Evolutionary conservation across 345 rosid genomes (phyloP).

Genomic region (Physaria fendleri): DNA sequence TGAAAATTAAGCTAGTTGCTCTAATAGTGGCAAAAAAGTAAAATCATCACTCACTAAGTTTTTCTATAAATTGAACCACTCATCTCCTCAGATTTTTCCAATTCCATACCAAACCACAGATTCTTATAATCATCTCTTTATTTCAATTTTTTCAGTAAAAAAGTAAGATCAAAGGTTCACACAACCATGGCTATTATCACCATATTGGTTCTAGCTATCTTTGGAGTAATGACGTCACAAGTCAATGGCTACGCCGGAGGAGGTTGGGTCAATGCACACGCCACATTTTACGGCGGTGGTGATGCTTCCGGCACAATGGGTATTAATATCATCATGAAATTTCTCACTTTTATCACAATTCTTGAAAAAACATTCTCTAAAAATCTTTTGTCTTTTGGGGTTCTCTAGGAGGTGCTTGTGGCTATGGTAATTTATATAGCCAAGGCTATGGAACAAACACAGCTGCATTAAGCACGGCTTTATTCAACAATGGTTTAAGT

Average conservation of each 20-base stretch:
- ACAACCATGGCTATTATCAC: constrained; percentile 39
- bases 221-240: constrained; percentile 43
- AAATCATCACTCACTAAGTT: background rate
- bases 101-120: constrained; percentile 33
- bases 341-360: background rate
- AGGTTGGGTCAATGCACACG: constrained; percentile 73
- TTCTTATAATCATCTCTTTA: constrained; percentile 25
- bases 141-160: constrained; percentile 3
- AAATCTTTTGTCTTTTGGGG: background rate
- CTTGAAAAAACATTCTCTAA: background rate
- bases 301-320: constrained; percentile 93
- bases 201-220: constrained; percentile 37
- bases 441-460: constrained; percentile 81
- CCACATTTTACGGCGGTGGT: constrained; percentile 77
- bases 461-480: constrained; percentile 72
- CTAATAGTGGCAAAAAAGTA: constrained; percentile 30
- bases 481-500: constrained; percentile 66
- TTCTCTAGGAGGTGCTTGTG: constrained; percentile 70
- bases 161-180: constrained; percentile 21
- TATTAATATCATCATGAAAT: constrained; percentile 1
- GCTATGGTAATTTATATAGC: constrained; percentile 72
- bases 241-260: constrained; percentile 47
- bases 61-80: constrained; percentile 51
- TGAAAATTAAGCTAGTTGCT: constrained; percentile 12
- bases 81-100: constrained; percentile 26